Evolutionary conservation across 192 early-diverging fungal species (phyloP), one percentile per base, ranked within the genome.

Genomic region (Coemansia reversa): DNA sequence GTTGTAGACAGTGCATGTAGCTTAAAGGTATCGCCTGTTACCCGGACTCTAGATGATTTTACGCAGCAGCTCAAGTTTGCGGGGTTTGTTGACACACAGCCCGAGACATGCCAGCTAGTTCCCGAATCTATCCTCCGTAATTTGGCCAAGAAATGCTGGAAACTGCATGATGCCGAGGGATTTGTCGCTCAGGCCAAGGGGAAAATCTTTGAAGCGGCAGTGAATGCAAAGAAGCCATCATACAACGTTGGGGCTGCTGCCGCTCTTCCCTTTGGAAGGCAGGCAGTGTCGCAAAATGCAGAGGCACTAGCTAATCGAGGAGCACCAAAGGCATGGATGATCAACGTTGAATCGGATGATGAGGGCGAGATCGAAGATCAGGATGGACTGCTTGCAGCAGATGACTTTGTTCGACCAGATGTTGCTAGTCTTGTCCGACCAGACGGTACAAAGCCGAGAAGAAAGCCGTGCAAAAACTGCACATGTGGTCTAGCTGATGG

Each of bases 391-490:
- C 79, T 96, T 69, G 92, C 93, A 62, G 96, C 92, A 32, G 85
- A 84, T 14, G 93, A 95, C 77, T 77, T 90, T 53, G 72, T 86
- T 33, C 90, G 89, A 61, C 92, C 92, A 30, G 80, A 76, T 60
- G 84, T 87, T 62, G 78, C 75, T 28, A 69, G 82, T 50, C 75
- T 90, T 42, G 67, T 79, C 22, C 84, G 89, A 25, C 90, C 91
- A 5, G 88, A 87, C 49, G 90, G 90, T 51, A 89, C 87, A 76
- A 85, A 84, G 74, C 82, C 90, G 29, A 91, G 91, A 69, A 81
- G 87, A 63, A 97, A 95, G 83, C 93, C 95, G 19, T 98, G 97
- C 86, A 98, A 98, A 84, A 94, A 96, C 82, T 98, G 97, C 74
- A 88, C 88, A 8, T 98, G 97, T 69, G 95, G 97, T 7, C 86